Evolutionary conservation across 1,139 yeast species (phyloP).

Genomic region (Hansenula sp.): DNA sequence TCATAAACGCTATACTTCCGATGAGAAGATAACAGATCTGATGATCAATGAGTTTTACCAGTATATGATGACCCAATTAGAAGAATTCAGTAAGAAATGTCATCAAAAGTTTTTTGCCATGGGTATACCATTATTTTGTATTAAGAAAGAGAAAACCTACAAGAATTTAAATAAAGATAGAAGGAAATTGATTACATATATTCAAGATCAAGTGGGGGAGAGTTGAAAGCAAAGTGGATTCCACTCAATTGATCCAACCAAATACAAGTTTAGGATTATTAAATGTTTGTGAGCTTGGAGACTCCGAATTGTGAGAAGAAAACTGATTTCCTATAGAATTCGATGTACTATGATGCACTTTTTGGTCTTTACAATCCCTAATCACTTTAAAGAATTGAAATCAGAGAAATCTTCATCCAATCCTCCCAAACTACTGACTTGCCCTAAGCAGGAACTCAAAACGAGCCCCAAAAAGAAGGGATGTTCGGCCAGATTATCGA

Average conservation of each 20-base stretch:
- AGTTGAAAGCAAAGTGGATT: not conserved
- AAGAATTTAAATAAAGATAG: constrained; percentile 8
- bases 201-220: constrained; percentile 5
- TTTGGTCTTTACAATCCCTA: constrained; percentile 2
- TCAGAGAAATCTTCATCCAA: not conserved
- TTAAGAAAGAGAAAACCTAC: constrained; percentile 3
- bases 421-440: constrained; percentile 2
- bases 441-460: constrained; percentile 19
- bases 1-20: not conserved
- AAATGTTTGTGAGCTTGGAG: constrained; percentile 28
- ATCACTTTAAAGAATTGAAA: not conserved
- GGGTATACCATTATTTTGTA: constrained; percentile 12
- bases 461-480: constrained; percentile 17
- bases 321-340: constrained; percentile 4
- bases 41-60: not conserved
- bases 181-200: constrained; percentile 5
- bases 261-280: no score
- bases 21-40: not conserved
- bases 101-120: constrained; percentile 6
- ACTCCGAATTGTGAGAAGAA: constrained; percentile 22
- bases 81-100: constrained; percentile 6
- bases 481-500: constrained; percentile 6
- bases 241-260: no score
- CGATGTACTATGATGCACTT: constrained; percentile 31
- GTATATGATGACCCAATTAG: constrained; percentile 2